Conservation (phyloP, 2,329 filamentous ascomycete species). For the Colletotrichum sojae region DNA sequence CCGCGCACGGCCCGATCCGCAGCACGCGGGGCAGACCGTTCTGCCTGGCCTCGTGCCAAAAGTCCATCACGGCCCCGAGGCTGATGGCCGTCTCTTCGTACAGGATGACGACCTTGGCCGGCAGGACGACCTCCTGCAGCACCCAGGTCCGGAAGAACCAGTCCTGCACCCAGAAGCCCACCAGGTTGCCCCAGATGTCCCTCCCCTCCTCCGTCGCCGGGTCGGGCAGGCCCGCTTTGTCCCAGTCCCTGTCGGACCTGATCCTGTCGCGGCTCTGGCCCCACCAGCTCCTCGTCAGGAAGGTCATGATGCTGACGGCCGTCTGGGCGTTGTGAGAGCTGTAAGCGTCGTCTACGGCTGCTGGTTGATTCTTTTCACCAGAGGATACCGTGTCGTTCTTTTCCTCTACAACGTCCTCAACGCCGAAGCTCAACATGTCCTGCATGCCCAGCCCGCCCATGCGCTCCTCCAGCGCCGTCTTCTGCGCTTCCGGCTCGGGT, state of each 20-base stretch:
- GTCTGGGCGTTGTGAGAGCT: not conserved
- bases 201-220: not conserved
- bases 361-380: not conserved
- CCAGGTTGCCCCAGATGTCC: conserved; percentile 4
- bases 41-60: conserved; percentile 15
- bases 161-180: conserved; percentile 25
- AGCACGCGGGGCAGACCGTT: conserved; percentile 10
- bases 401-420: not conserved
- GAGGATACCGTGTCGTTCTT: not conserved
- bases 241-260: conserved; percentile 16
- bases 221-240: conserved; percentile 5
- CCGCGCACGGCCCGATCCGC: conserved; percentile 18
- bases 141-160: conserved; percentile 36
- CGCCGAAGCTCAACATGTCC: conserved; percentile 17
- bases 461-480: not conserved
- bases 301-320: conserved; percentile 32
- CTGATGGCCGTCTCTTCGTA: conserved; percentile 16
- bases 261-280: conserved; percentile 1
- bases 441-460: conserved; percentile 14
- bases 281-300: conserved; percentile 13
- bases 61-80: conserved; percentile 23
- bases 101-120: conserved; percentile 20
- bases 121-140: conserved; percentile 29
- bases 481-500: not conserved
- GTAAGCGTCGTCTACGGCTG: not conserved